Conservation (phyloP, 1,139 yeast genomes). For the Zygosaccharomyces pseudobailii region DNA sequence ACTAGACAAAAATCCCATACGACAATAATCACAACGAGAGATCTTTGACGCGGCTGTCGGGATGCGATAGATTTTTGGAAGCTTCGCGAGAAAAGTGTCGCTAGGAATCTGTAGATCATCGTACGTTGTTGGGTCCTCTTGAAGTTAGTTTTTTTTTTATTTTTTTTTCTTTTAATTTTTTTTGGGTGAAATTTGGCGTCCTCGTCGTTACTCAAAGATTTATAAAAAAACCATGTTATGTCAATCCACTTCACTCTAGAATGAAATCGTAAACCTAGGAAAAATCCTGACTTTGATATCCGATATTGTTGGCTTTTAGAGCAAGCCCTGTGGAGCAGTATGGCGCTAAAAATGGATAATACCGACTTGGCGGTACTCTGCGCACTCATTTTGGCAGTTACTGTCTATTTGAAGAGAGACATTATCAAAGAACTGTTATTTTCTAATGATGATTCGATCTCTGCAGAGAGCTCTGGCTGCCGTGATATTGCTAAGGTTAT, state of each 20-base stretch:
- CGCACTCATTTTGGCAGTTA: slow-evolving; percentile 58
- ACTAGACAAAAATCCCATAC: background rate
- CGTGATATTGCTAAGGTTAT: slow-evolving; percentile 65
- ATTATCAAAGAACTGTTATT: slow-evolving; percentile 49
- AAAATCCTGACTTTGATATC: background rate
- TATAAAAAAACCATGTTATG: background rate
- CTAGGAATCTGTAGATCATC: too few species aligned
- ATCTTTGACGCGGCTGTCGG: too few species aligned
- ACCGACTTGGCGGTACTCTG: slow-evolving; percentile 67
- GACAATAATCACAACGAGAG: background rate
- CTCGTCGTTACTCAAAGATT: background rate
- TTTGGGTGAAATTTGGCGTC: slow-evolving; percentile 2
- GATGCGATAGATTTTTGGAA: too few species aligned
- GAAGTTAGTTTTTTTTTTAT: slow-evolving; percentile 3
- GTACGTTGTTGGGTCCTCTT: background rate
- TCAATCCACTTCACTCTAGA: background rate
- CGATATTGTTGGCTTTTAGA: background rate
- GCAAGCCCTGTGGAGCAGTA: slow-evolving; percentile 1
- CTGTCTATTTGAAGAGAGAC: slow-evolving; percentile 65
- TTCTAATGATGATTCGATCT: slow-evolving; percentile 36
- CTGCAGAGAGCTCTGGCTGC: slow-evolving; percentile 31
- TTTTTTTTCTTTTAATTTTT: background rate
- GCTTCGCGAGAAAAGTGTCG: too few species aligned
- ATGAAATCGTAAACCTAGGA: background rate
- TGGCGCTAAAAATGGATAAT: slow-evolving; percentile 46